Conservation (phyloP, 345 rosid species). For the Gossypium stocksii region DNA sequence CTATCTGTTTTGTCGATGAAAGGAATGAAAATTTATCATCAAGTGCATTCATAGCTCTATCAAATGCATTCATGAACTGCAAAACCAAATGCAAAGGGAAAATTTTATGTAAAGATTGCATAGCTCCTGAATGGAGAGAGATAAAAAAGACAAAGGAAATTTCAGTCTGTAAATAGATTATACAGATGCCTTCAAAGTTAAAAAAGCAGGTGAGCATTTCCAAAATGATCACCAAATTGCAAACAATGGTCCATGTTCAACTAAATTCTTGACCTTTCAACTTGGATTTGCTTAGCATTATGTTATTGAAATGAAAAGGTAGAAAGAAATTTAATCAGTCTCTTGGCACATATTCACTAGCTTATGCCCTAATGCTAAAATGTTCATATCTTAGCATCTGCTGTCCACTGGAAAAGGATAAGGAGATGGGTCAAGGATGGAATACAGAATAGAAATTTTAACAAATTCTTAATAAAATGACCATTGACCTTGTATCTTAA, state of each 20-base stretch:
- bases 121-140: not conserved
- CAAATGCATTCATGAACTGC: conserved; percentile 74
- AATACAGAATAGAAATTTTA: conserved; percentile 4
- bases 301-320: too few species aligned
- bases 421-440: not conserved
- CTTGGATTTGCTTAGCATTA: too few species aligned
- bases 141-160: not conserved
- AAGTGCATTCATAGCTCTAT: conserved; percentile 63
- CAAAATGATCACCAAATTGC: not conserved
- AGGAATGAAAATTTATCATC: conserved; percentile 60
- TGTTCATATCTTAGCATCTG: too few species aligned
- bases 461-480: conserved; percentile 5
- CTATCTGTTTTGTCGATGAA: conserved; percentile 62
- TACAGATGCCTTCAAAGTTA: not conserved
- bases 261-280: too few species aligned
- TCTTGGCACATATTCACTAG: too few species aligned
- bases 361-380: not conserved
- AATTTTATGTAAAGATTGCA: not conserved
- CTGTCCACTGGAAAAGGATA: not conserved
- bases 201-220: not conserved
- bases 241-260: not conserved
- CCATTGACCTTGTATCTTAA: conserved; percentile 64
- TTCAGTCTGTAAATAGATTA: not conserved
- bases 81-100: conserved; percentile 21
- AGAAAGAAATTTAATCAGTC: too few species aligned